Conservation (phyloP, 441 rosid species). For the Dalechampia spathulata region DNA sequence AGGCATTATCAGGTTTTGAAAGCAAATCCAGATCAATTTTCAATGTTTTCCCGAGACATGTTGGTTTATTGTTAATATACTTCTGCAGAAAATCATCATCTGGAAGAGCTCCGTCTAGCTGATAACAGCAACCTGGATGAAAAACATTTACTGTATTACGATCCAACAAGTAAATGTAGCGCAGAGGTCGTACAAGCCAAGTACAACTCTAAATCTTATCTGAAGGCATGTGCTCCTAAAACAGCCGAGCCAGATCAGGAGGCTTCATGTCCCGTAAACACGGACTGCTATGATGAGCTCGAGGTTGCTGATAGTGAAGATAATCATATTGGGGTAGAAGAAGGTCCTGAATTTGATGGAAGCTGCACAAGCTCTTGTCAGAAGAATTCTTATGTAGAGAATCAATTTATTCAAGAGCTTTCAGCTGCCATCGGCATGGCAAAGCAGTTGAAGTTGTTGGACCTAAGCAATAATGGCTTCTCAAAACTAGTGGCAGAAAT, state of each 20-base stretch:
- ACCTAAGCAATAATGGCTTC: conserved; percentile 72
- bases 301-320: conserved; percentile 97
- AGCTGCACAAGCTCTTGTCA: conserved; percentile 44
- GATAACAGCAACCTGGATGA: conserved; percentile 37
- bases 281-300: conserved; percentile 29
- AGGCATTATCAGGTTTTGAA: conserved; percentile 63
- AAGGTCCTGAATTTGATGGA: conserved; percentile 29
- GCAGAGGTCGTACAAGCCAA: conserved; percentile 20
- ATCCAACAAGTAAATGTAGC: conserved; percentile 10
- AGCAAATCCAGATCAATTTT: conserved; percentile 1
- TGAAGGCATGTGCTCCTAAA: conserved; percentile 11
- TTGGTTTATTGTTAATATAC: conserved; percentile 1
- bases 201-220: conserved; percentile 19
- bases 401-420: conserved; percentile 39
- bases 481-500: conserved; percentile 36
- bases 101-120: conserved; percentile 77
- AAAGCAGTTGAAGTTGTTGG: conserved; percentile 53
- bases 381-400: conserved; percentile 31
- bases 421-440: conserved; percentile 55
- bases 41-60: not conserved
- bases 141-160: conserved; percentile 12
- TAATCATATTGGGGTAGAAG: conserved; percentile 26
- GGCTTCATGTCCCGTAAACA: conserved; percentile 28
- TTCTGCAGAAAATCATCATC: conserved; percentile 48
- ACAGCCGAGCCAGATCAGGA: conserved; percentile 15